Conservation (phyloP, 495 filamentous ascomycete genomes). For the Neurospora sp. region DNA sequence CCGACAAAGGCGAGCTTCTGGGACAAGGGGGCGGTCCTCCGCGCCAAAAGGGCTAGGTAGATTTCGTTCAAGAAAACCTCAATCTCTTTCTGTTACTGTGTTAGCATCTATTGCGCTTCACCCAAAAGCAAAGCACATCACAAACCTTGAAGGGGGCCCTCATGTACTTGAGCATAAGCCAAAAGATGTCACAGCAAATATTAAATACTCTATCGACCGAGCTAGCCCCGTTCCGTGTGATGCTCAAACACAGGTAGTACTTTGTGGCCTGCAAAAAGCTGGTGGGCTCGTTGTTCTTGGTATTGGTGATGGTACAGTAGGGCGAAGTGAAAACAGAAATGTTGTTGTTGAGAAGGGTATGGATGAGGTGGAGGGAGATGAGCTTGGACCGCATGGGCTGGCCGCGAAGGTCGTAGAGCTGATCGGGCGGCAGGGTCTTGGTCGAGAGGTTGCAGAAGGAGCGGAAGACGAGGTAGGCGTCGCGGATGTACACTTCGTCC, state of each 20-base stretch:
- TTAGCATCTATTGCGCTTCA: conserved; percentile 9
- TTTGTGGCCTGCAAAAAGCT: conserved; percentile 92
- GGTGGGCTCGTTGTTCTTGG: conserved; percentile 72
- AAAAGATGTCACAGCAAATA: conserved; percentile 94
- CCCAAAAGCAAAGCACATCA: neutral
- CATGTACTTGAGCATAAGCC: conserved; percentile 91
- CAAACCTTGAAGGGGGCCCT: conserved; percentile 82
- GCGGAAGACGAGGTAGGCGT: conserved; percentile 93
- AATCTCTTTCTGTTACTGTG: conserved; percentile 66
- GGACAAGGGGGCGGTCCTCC: conserved; percentile 70
- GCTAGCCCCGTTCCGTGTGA: conserved; percentile 91
- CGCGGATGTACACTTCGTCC: conserved; percentile 92
- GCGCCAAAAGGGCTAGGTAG: conserved; percentile 87
- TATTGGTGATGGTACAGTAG: conserved; percentile 78
- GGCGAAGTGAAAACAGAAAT: conserved; percentile 80
- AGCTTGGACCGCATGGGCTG: conserved; percentile 97
- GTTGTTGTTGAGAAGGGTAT: conserved; percentile 88
- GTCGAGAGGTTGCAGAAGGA: conserved; percentile 97
- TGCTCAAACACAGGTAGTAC: conserved; percentile 86
- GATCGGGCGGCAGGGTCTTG: conserved; percentile 77
- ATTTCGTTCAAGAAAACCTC: conserved; percentile 98
- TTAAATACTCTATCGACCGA: conserved; percentile 87
- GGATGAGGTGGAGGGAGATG: conserved; percentile 86
- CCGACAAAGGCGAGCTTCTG: conserved; percentile 90
- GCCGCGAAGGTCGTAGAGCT: conserved; percentile 82